phyloP scores from a whole-genome alignment of 2,329 filamentous ascomycete genomes.

The Cyanodermella asteris region DNA sequence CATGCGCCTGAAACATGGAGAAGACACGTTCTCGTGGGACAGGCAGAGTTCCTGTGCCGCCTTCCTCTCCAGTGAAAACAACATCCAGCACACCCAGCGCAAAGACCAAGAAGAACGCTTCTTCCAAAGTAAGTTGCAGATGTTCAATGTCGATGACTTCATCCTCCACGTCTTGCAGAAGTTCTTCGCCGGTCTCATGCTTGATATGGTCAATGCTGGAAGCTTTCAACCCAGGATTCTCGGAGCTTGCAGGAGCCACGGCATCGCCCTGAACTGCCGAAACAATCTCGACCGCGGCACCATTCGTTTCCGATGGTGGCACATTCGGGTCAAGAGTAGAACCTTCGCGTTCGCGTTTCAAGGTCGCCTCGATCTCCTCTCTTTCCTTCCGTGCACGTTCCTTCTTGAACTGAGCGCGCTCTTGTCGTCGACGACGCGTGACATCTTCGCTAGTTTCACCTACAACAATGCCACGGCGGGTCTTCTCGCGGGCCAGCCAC shows the following conservation, averaged over 20 bases:
- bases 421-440: conserved; percentile 54
- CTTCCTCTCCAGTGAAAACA: conserved; percentile 37
- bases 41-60: conserved; percentile 16
- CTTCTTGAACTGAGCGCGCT: conserved; percentile 68
- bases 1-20: too few species aligned
- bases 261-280: conserved; percentile 4
- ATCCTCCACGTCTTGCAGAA: conserved; percentile 6
- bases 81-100: conserved; percentile 50
- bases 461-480: conserved; percentile 41
- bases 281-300: neutral
- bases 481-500: conserved; percentile 70
- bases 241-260: conserved; percentile 7
- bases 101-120: conserved; percentile 78
- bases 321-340: conserved; percentile 5
- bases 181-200: conserved; percentile 10
- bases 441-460: conserved; percentile 59
- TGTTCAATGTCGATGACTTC: conserved; percentile 41
- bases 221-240: too few species aligned
- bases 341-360: conserved; percentile 29
- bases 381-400: conserved; percentile 76
- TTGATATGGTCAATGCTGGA: conserved; percentile 10
- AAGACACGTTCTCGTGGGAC: neutral
- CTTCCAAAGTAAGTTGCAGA: conserved; percentile 74
- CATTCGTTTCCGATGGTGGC: neutral
- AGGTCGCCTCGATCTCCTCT: conserved; percentile 56